Evolutionary conservation across 148 eudicot genomes (phyloP).

Genomic region (Persicaria maculosa): DNA sequence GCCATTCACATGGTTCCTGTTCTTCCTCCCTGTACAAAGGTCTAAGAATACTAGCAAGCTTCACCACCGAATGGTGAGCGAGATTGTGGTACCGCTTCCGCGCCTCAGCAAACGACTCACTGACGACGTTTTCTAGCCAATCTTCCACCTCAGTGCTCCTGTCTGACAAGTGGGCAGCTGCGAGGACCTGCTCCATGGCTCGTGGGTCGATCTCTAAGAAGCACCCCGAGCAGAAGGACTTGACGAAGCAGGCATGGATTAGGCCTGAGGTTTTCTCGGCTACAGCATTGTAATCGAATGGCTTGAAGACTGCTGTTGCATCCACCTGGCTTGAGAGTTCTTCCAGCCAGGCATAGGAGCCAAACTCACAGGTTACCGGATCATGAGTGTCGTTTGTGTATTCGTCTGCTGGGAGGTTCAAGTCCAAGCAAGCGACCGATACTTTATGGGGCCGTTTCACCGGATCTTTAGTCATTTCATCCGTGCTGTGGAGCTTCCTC

Average conservation of each 20-base stretch:
- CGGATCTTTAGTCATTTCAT: constrained; percentile 4
- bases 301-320: constrained; percentile 44
- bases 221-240: constrained; percentile 26
- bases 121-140: constrained; percentile 63
- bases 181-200: constrained; percentile 59
- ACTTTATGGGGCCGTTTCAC: constrained; percentile 37
- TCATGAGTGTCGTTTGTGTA: background rate
- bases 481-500: constrained; percentile 42
- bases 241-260: constrained; percentile 29
- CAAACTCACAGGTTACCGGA: background rate
- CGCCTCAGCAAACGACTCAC: constrained; percentile 52
- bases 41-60: background rate
- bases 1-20: constrained; percentile 1
- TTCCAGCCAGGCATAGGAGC: constrained; percentile 43
- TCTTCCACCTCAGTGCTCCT: constrained; percentile 22
- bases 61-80: constrained; percentile 6
- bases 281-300: constrained; percentile 52
- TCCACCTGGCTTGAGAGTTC: constrained; percentile 33
- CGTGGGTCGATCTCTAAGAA: constrained; percentile 47
- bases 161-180: constrained; percentile 40
- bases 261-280: constrained; percentile 28
- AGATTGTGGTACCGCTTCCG: constrained; percentile 27
- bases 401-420: constrained; percentile 73
- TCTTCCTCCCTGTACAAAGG: constrained; percentile 10
- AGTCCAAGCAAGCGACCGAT: constrained; percentile 37